Evolutionary conservation across 2,329 filamentous ascomycete species (phyloP).

Genomic region (Sphaerulina vaccinii): DNA sequence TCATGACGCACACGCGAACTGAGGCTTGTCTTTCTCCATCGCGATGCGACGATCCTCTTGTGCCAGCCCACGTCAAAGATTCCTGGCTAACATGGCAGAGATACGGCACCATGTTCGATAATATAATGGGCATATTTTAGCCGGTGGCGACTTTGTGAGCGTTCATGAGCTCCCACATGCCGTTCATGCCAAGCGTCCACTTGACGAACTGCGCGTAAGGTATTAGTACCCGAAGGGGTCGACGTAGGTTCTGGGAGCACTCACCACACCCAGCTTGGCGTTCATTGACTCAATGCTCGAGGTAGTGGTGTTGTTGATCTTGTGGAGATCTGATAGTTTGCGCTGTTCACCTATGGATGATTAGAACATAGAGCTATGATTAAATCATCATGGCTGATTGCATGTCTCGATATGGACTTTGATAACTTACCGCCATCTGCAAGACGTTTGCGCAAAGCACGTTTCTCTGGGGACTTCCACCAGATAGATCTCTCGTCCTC

Average conservation of each 20-base stretch:
- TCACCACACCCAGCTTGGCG: slow-evolving; percentile 18
- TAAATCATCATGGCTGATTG: too few species aligned
- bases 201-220: slow-evolving; percentile 18
- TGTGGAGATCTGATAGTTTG: slow-evolving; percentile 26
- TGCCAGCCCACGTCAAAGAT: too few species aligned
- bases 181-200: slow-evolving; percentile 27
- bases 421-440: slow-evolving; percentile 20
- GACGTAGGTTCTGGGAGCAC: not conserved
- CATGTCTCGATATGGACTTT: too few species aligned
- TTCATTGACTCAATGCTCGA: slow-evolving; percentile 19
- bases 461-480: slow-evolving; percentile 25
- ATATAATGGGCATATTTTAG: not conserved
- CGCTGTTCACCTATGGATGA: too few species aligned
- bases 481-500: slow-evolving; percentile 24
- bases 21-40: not conserved
- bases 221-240: not conserved
- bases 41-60: not conserved
- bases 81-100: too few species aligned
- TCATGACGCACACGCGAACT: slow-evolving; percentile 27
- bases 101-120: too few species aligned
- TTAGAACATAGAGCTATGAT: too few species aligned
- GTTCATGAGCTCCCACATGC: slow-evolving; percentile 18
- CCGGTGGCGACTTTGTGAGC: not conserved
- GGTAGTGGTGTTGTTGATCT: slow-evolving; percentile 25
- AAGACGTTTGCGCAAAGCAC: slow-evolving; percentile 16